Evolutionary conservation across 2,329 filamentous ascomycete genomes (phyloP).

Genomic region (Fusarium verticillioides): DNA sequence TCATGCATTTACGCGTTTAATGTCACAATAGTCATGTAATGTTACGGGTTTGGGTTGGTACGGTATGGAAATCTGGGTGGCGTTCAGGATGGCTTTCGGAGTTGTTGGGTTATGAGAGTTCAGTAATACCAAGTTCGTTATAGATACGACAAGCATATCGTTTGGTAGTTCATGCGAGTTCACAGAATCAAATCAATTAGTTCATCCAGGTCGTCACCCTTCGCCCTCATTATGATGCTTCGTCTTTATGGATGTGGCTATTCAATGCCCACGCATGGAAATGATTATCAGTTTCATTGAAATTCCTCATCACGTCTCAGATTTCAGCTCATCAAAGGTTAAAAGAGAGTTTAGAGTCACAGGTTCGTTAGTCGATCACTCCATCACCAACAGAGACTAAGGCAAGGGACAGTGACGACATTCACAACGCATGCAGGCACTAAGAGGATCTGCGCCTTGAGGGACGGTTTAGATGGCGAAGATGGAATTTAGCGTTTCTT

Average conservation of each 20-base stretch:
- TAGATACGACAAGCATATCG: constrained; percentile 20
- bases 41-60: not conserved
- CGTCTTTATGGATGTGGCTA: not conserved
- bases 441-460: constrained; percentile 9
- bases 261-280: not conserved
- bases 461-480: constrained; percentile 16
- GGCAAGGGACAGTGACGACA: constrained; percentile 25
- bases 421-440: constrained; percentile 15
- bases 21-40: constrained; percentile 30
- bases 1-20: constrained; percentile 35
- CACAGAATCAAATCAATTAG: constrained; percentile 6
- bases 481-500: constrained; percentile 17
- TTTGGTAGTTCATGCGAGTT: constrained; percentile 20
- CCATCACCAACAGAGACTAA: constrained; percentile 13
- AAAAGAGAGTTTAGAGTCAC: constrained; percentile 12
- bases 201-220: not conserved
- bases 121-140: constrained; percentile 32
- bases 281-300: not conserved
- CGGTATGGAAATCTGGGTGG: constrained; percentile 8
- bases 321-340: not conserved
- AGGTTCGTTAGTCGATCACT: constrained; percentile 14
- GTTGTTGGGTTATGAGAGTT: constrained; percentile 10
- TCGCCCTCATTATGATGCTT: not conserved
- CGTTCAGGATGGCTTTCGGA: constrained; percentile 18
- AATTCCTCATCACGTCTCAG: constrained; percentile 4